Percentiles rank a stretch among this genome's conserved stretches.
These are phyloP conservation scores for Linnemannia zychae DNA, from an alignment of 192 early-diverging fungal genomes.

Conservation along the genomic window DNA sequence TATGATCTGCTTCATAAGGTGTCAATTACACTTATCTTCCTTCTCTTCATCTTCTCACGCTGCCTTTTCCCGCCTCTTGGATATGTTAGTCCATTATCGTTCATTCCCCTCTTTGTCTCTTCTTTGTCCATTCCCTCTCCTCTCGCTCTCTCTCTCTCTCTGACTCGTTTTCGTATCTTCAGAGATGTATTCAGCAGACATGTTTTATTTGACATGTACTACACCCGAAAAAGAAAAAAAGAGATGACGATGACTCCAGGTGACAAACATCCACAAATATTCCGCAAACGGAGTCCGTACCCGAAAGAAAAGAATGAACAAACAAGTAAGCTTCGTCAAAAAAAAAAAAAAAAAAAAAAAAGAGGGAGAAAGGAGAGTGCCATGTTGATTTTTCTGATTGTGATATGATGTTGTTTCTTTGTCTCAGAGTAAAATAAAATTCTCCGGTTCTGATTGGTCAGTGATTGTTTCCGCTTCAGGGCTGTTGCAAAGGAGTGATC, in stretches of 20 bases:
- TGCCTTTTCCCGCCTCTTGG: constrained; percentile 5
- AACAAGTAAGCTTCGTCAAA: neutral
- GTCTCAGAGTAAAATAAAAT: constrained; percentile 10
- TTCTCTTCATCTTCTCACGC: neutral
- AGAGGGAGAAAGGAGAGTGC: neutral
- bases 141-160: neutral
- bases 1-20: neutral
- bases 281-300: neutral
- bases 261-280: neutral
- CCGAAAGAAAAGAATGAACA: neutral
- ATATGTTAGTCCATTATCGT: too few species aligned
- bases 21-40: neutral
- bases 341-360: neutral
- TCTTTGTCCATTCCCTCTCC: neutral
- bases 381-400: neutral
- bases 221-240: neutral
- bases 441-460: neutral
- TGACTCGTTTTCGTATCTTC: neutral
- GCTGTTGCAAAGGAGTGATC: constrained; percentile 1
- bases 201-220: neutral
- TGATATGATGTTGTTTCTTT: constrained; percentile 6
- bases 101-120: neutral
- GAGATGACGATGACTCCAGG: neutral
- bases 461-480: neutral
- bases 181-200: neutral